These are phyloP conservation scores for Infundibulicybe gibba DNA, from an alignment of 768 basidiomycete genomes.

Conservation along the genomic window DNA sequence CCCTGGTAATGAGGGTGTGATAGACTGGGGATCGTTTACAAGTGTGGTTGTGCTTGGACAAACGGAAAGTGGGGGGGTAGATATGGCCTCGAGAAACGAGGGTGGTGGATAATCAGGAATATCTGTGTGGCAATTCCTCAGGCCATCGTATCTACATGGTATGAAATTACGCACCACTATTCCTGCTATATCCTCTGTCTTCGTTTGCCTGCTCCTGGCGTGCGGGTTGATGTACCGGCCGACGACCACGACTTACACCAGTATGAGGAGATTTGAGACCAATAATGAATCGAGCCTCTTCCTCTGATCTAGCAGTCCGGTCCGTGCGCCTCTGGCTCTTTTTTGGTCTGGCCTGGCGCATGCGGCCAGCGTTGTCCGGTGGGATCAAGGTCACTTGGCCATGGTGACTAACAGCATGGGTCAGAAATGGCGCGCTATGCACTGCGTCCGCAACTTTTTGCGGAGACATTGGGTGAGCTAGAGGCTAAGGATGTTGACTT, in stretches of 20 bases:
- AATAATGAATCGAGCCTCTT: slow-evolving; percentile 41
- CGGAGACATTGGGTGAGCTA: slow-evolving; percentile 32
- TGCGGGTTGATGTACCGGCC: slow-evolving; percentile 17
- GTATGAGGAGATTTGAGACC: slow-evolving; percentile 29
- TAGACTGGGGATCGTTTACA: slow-evolving; percentile 17
- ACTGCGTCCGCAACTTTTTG: slow-evolving; percentile 47
- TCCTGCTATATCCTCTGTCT: slow-evolving; percentile 10
- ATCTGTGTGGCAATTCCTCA: slow-evolving; percentile 18
- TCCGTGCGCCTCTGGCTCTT: slow-evolving; percentile 28
- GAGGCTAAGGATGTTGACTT: no score
- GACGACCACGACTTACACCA: slow-evolving; percentile 19
- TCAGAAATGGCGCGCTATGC: slow-evolving; percentile 53
- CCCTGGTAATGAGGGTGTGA: slow-evolving; percentile 6
- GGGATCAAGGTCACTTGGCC: slow-evolving; percentile 47
- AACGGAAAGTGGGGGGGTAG: slow-evolving; percentile 36
- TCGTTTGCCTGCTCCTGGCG: slow-evolving; percentile 23
- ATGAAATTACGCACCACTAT: slow-evolving; percentile 14
- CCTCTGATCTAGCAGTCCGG: slow-evolving; percentile 36
- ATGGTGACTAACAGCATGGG: slow-evolving; percentile 51
- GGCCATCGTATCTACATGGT: slow-evolving; percentile 1
- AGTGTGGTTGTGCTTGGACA: slow-evolving; percentile 37
- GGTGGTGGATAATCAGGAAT: slow-evolving; percentile 72
- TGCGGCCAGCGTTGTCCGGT: slow-evolving; percentile 47
- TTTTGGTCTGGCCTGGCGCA: slow-evolving; percentile 28
- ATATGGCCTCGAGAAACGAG: slow-evolving; percentile 68